These are phyloP conservation scores for Botryotinia convoluta DNA, from an alignment of 2,329 filamentous ascomycete species.

Conservation along the genomic window DNA sequence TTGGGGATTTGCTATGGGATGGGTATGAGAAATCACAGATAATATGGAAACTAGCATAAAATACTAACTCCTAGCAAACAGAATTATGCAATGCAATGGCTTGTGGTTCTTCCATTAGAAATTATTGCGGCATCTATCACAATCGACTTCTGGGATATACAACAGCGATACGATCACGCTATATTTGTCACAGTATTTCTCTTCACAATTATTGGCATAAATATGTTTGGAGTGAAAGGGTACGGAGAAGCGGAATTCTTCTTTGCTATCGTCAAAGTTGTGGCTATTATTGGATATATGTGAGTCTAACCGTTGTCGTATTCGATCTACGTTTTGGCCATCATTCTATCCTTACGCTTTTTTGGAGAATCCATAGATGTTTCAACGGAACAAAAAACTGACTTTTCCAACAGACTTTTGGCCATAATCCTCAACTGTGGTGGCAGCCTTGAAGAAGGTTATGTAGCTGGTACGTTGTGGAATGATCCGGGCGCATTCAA, in stretches of 20 bases:
- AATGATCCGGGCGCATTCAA: constrained; percentile 76
- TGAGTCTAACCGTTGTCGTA: constrained; percentile 43
- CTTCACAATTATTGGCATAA: constrained; percentile 71
- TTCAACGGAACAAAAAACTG: background rate
- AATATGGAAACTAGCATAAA: background rate
- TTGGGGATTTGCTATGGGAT: constrained; percentile 94
- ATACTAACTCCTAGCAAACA: constrained; percentile 19
- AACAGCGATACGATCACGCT: constrained; percentile 55
- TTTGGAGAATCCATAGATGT: background rate
- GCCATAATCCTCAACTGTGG: constrained; percentile 84
- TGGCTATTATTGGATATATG: constrained; percentile 86
- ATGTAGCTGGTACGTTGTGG: constrained; percentile 81
- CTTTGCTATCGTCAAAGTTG: constrained; percentile 82
- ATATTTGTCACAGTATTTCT: constrained; percentile 85
- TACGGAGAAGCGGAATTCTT: constrained; percentile 90
- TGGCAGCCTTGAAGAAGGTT: constrained; percentile 68
- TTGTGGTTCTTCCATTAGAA: constrained; percentile 78
- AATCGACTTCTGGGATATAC: constrained; percentile 72
- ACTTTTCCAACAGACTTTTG: constrained; percentile 57
- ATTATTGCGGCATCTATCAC: constrained; percentile 85
- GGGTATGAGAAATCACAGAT: constrained; percentile 44
- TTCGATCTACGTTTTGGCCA: background rate
- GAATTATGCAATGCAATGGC: constrained; percentile 85
- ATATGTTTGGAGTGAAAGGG: constrained; percentile 82
- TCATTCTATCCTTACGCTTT: background rate